Conservation (phyloP, 257 asterid genomes). For the Nicotiana otophora region DNA sequence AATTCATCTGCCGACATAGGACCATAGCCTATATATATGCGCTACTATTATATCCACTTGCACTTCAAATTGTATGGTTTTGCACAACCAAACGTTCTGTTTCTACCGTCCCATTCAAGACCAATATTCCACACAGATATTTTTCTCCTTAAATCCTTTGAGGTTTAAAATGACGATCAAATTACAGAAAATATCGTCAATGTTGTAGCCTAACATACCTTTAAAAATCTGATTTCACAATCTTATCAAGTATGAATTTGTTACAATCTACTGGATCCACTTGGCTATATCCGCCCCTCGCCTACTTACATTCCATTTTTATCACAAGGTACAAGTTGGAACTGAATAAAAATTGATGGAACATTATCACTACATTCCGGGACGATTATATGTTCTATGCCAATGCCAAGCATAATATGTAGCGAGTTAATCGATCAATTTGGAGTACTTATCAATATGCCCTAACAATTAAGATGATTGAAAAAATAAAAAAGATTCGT, state of each 20-base stretch:
- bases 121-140: neutral
- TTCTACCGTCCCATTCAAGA: neutral
- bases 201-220: neutral
- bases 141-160: neutral
- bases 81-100: too few species aligned
- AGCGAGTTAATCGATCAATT: neutral
- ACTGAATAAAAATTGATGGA: neutral
- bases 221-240: neutral
- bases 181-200: neutral
- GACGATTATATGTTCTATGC: neutral
- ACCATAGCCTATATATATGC: neutral
- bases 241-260: neutral
- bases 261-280: too few species aligned
- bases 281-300: too few species aligned
- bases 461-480: neutral
- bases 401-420: too few species aligned
- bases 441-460: neutral
- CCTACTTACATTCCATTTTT: too few species aligned
- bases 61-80: too few species aligned
- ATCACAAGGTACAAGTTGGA: neutral
- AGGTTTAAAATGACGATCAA: neutral
- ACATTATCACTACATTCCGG: neutral
- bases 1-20: neutral
- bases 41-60: too few species aligned
- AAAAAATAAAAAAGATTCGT: too few species aligned